These are phyloP conservation scores for Vigna nakashimae DNA, from an alignment of 306 rosid species.

Conservation along the genomic window DNA sequence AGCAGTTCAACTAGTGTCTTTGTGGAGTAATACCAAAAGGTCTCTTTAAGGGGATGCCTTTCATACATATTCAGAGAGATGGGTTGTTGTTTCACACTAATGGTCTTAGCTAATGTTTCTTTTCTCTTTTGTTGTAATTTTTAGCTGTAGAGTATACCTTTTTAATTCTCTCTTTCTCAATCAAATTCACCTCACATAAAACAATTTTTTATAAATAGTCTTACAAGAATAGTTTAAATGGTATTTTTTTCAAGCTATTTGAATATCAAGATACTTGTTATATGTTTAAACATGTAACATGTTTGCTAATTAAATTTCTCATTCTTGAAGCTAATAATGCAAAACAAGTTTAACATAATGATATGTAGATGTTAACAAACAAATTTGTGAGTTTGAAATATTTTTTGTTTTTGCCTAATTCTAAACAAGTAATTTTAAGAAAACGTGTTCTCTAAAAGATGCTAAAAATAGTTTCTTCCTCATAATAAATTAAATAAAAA, in stretches of 20 bases:
- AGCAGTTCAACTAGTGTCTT: not conserved
- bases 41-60: not conserved
- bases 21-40: not conserved
- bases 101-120: not conserved
- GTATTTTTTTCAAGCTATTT: not conserved
- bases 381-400: not conserved
- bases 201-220: not conserved
- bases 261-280: conserved; percentile 19
- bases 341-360: conserved; percentile 4
- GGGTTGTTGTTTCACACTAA: not conserved
- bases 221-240: not conserved
- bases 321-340: conserved; percentile 4
- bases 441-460: not conserved
- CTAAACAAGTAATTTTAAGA: not conserved
- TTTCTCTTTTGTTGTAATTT: not conserved
- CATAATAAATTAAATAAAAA: not conserved
- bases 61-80: not conserved
- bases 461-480: not conserved
- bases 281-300: not conserved
- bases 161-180: not conserved
- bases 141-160: not conserved
- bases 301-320: conserved; percentile 9
- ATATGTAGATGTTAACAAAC: conserved; percentile 16
- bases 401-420: not conserved
- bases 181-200: not conserved